A percentile compares a stretch with the other conserved stretches of the same genome.
These are phyloP conservation scores for Dissophora globulifera DNA, from an alignment of 192 early-diverging fungal species.

Conservation along the genomic window DNA sequence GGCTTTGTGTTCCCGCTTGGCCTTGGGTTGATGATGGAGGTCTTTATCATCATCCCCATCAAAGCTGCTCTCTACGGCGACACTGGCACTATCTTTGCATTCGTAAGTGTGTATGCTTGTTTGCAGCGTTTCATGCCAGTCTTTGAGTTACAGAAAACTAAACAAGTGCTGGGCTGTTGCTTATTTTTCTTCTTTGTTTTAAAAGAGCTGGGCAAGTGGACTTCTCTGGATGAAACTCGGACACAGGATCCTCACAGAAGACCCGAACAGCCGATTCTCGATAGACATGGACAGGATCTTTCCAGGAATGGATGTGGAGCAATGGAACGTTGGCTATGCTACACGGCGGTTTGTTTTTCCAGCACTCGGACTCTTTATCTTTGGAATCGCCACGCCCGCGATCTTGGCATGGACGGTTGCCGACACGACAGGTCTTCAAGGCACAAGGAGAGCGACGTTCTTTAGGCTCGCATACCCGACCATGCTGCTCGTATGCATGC, in stretches of 20 bases:
- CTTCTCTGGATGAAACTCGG: conserved; percentile 75
- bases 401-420: conserved; percentile 44
- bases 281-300: conserved; percentile 29
- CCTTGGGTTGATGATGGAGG: conserved; percentile 74
- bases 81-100: conserved; percentile 46
- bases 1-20: conserved; percentile 76
- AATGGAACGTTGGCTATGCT: conserved; percentile 39
- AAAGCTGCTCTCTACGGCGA: conserved; percentile 45
- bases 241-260: conserved; percentile 57
- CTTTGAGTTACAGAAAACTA: too few relatives aligned
- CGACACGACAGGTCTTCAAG: conserved; percentile 8
- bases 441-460: conserved; percentile 10
- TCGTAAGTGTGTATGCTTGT: conserved; percentile 18
- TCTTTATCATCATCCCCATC: conserved; percentile 77
- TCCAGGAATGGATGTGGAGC: conserved; percentile 25
- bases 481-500: conserved; percentile 43
- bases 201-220: conserved; percentile 79
- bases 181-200: background rate
- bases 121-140: background rate
- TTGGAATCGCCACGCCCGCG: conserved; percentile 51
- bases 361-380: conserved; percentile 24
- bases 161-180: too few relatives aligned
- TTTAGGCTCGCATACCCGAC: conserved; percentile 56
- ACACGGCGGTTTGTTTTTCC: conserved; percentile 53
- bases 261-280: conserved; percentile 59